Evolutionary conservation across 805 yeast genomes (phyloP), one percentile per base, ranked within the genome.

Genomic region (Kazachstania martiniae): DNA sequence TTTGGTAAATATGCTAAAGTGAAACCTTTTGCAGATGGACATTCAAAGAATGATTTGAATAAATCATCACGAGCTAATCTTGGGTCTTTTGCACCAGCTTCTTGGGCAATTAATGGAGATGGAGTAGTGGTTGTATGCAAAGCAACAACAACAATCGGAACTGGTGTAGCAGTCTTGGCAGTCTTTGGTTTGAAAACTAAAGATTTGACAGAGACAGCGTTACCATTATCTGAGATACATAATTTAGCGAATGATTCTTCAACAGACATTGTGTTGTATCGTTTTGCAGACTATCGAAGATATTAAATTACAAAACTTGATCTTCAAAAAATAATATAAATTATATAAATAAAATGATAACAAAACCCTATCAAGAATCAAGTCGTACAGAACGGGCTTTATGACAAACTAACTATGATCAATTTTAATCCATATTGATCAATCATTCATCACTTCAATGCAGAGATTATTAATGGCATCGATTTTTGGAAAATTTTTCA

Each of bases 151-250:
- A 85, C 71, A 19, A 85, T 69, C 26, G 95, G 94, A 25, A 80
- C 74, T 18, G 91, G 81, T 13, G 71, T 58, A 31, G 82, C 84
- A 29, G 84, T 62, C 53, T 85, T 85, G 23, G 94, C 77, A 29
- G 94, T 83, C 62, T 85, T 85, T 47, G 94, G 94, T 62, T 85
- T 85, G 72, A 85, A 85, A 18, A 85, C 86, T 40, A 85, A 64
- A 4, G 87, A 70, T 59, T 85, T 85, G 40, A 83, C 70, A 18
- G 75, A 63, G 2, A 79, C 66, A 24, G 66, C 62, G 28, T 66
- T 77, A 29, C 70, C 47, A 24, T 41, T 34, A 27, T 69, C 77
- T 26, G 71, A 66, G 43, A 79, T 59, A 26, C 86, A 77, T 39
- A 81, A 63, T 29, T 76, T 68, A 28, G 84, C 74, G 44, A 81